Evolutionary conservation across 768 basidiomycete species (phyloP).

Genomic region (Suillus weaverae): DNA sequence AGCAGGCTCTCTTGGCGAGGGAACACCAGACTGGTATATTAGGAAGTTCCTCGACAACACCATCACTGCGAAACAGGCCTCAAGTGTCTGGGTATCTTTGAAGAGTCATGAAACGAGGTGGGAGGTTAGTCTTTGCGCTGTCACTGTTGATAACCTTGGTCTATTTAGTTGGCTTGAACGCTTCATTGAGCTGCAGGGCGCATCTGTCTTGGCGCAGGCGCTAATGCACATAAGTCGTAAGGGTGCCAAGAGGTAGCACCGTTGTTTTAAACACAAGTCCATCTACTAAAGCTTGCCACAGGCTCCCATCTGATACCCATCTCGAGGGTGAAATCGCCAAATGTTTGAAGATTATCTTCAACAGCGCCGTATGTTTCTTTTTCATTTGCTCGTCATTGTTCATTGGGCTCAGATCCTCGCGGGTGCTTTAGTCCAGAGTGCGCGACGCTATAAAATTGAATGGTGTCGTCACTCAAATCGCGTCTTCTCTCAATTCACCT

Average conservation of each 20-base stretch:
- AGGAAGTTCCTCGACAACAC: slow-evolving; percentile 86
- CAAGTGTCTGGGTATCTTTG: slow-evolving; percentile 71
- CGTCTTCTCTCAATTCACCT: slow-evolving; percentile 80
- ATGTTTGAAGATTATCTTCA: slow-evolving; percentile 81
- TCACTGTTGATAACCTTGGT: slow-evolving; percentile 18
- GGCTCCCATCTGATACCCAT: slow-evolving; percentile 51
- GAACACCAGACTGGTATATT: slow-evolving; percentile 92
- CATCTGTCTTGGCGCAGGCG: slow-evolving; percentile 78
- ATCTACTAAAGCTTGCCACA: slow-evolving; percentile 10
- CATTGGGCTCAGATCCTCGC: slow-evolving; percentile 11
- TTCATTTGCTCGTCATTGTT: background rate
- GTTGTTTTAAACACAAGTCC: background rate
- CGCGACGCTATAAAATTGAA: slow-evolving; percentile 74
- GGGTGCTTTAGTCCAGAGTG: slow-evolving; percentile 53
- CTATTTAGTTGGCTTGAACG: slow-evolving; percentile 70
- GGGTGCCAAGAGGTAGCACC: slow-evolving; percentile 55
- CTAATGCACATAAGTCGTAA: slow-evolving; percentile 76
- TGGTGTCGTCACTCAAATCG: slow-evolving; percentile 74
- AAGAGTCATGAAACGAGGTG: slow-evolving; percentile 82
- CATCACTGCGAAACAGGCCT: slow-evolving; percentile 78
- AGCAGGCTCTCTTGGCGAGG: slow-evolving; percentile 51
- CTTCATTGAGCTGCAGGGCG: slow-evolving; percentile 78
- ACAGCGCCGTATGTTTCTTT: slow-evolving; percentile 48
- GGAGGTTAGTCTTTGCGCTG: slow-evolving; percentile 20
- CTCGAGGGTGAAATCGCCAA: slow-evolving; percentile 90